Percentiles rank a stretch among this genome's conserved stretches.
Evolutionary conservation across 345 rosid species (phyloP).

Genomic region (Eucalyptus urophylla): DNA sequence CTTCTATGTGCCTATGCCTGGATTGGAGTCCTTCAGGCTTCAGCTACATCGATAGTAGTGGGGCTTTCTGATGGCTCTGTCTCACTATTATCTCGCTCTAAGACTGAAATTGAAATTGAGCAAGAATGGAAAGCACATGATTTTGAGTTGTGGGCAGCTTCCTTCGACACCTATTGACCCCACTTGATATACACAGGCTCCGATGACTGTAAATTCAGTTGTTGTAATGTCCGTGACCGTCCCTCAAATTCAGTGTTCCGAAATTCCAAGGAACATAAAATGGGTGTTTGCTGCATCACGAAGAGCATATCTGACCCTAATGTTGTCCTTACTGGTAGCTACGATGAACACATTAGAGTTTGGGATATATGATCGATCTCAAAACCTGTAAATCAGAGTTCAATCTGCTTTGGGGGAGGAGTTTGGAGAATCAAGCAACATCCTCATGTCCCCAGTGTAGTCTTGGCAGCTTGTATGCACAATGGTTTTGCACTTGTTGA

Average conservation of each 20-base stretch:
- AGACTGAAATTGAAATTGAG: conserved; percentile 32
- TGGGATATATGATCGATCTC: conserved; percentile 72
- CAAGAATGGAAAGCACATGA: conserved; percentile 81
- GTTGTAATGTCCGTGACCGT: conserved; percentile 58
- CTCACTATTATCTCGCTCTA: conserved; percentile 31
- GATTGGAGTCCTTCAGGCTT: conserved; percentile 74
- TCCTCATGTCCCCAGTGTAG: conserved; percentile 34
- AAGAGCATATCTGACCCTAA: conserved; percentile 45
- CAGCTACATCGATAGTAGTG: conserved; percentile 28
- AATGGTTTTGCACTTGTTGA: conserved; percentile 58
- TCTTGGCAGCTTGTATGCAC: conserved; percentile 85
- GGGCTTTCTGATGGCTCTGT: conserved; percentile 79
- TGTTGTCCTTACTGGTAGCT: conserved; percentile 56
- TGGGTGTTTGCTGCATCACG: conserved; percentile 78
- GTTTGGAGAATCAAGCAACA: conserved; percentile 89
- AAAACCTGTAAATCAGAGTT: conserved; percentile 39
- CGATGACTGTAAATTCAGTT: conserved; percentile 81
- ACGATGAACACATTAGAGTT: conserved; percentile 63
- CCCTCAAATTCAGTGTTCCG: conserved; percentile 33
- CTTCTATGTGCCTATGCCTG: conserved; percentile 73
- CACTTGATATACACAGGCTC: conserved; percentile 67
- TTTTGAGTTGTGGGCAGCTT: conserved; percentile 71
- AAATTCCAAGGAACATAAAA: conserved; percentile 55
- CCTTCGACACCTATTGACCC: conserved; percentile 61
- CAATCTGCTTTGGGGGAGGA: conserved; percentile 58